Evolutionary conservation across 1,284 basidiomycete genomes (phyloP).

Genomic region (Meira nashicola): DNA sequence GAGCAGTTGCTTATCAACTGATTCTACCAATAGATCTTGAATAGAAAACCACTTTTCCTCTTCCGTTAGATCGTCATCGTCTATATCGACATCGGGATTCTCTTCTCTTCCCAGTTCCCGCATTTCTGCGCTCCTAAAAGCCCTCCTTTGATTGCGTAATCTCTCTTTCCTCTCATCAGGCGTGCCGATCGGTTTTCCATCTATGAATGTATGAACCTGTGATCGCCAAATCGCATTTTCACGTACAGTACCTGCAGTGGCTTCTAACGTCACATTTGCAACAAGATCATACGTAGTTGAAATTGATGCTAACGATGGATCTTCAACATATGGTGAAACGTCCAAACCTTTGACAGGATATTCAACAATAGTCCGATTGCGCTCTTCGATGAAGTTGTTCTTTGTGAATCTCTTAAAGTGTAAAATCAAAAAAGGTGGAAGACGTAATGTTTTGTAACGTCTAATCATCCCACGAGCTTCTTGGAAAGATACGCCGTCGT

Average conservation of each 20-base stretch:
- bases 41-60: constrained; percentile 90
- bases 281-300: constrained; percentile 84
- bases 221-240: constrained; percentile 87
- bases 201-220: constrained; percentile 64
- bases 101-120: background rate
- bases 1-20: constrained; percentile 93
- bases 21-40: constrained; percentile 92
- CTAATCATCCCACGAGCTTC: constrained; percentile 52
- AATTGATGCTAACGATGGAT: constrained; percentile 56
- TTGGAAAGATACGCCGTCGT: constrained; percentile 65
- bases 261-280: constrained; percentile 90
- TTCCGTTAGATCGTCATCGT: constrained; percentile 1
- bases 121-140: background rate
- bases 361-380: constrained; percentile 97
- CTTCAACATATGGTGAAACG: constrained; percentile 64
- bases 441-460: constrained; percentile 77
- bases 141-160: background rate
- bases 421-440: constrained; percentile 88
- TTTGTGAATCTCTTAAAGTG: constrained; percentile 98
- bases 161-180: background rate
- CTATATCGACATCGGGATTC: constrained; percentile 8
- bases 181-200: constrained; percentile 51
- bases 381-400: constrained; percentile 95
- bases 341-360: constrained; percentile 90
- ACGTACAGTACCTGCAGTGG: constrained; percentile 83